phyloP scores from a whole-genome alignment of 768 basidiomycete species.

The Kwoniella sp. region DNA sequence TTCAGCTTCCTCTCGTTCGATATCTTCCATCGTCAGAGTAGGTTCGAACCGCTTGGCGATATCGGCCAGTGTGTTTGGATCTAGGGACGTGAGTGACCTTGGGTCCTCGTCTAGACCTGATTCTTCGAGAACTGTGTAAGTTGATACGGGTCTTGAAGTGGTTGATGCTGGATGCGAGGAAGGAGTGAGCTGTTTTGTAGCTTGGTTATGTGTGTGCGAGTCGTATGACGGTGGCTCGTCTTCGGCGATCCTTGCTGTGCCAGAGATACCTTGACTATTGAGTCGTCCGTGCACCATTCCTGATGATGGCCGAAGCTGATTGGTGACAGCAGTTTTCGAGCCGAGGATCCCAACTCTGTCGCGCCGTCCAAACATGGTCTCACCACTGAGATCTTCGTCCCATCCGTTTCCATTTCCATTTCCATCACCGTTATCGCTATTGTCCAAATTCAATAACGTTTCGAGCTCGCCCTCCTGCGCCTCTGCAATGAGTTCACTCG shows the following conservation, averaged over 20 bases:
- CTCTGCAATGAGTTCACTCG: neutral
- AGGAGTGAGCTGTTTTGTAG: too few species aligned
- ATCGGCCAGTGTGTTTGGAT: constrained; percentile 6
- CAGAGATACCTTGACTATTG: too few species aligned
- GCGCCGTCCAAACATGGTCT: too few species aligned
- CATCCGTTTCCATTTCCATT: neutral
- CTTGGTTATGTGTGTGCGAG: too few species aligned
- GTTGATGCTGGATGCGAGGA: too few species aligned
- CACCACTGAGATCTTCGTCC: neutral
- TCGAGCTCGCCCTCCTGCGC: constrained; percentile 20
- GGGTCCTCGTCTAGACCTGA: constrained; percentile 15
- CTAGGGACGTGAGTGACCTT: constrained; percentile 3
- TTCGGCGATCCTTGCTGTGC: too few species aligned
- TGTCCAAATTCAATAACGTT: constrained; percentile 1
- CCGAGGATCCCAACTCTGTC: too few species aligned
- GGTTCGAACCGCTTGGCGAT: constrained; percentile 20
- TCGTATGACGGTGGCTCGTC: too few species aligned
- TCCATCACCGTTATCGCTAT: neutral
- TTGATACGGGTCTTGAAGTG: neutral
- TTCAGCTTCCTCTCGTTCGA: constrained; percentile 21
- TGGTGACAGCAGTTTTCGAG: neutral
- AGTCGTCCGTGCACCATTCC: too few species aligned
- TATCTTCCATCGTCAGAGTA: constrained; percentile 16
- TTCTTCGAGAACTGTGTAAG: neutral
- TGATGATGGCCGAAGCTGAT: too few species aligned